Evolutionary conservation across 257 asterid genomes (phyloP).

Genomic region (Solanum infundibuliforme): DNA sequence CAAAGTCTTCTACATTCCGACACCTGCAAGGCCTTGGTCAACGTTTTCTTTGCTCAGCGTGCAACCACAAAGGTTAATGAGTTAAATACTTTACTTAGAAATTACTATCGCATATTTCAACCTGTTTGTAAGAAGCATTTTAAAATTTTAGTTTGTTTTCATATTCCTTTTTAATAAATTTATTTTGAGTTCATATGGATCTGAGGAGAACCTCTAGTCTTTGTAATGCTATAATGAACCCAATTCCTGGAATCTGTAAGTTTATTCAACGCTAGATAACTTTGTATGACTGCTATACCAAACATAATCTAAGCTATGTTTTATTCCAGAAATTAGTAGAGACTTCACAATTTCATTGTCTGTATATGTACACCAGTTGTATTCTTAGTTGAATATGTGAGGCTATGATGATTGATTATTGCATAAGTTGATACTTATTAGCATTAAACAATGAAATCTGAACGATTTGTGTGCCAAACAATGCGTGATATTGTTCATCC

Average conservation of each 20-base stretch:
- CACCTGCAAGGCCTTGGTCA: conserved; percentile 92
- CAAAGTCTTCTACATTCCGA: conserved; percentile 67
- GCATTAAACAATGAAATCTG: background rate
- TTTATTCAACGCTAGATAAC: background rate
- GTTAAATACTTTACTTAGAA: background rate
- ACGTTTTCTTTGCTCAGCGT: conserved; percentile 93
- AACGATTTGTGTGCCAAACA: background rate
- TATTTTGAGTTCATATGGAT: background rate
- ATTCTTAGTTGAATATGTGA: background rate
- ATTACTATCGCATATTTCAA: background rate
- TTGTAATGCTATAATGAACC: background rate
- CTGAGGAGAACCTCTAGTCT: background rate
- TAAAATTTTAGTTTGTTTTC: background rate
- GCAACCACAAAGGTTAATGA: conserved; percentile 76
- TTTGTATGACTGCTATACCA: background rate
- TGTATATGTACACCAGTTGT: background rate
- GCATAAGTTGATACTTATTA: background rate
- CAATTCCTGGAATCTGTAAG: background rate
- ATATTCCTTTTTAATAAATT: background rate
- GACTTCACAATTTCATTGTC: background rate
- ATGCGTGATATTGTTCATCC: background rate
- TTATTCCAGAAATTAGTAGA: background rate
- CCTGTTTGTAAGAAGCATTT: background rate
- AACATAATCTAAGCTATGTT: background rate
- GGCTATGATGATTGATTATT: background rate